phyloP scores from a whole-genome alignment of 2,329 filamentous ascomycete species.

The Emergomyces africanus region DNA sequence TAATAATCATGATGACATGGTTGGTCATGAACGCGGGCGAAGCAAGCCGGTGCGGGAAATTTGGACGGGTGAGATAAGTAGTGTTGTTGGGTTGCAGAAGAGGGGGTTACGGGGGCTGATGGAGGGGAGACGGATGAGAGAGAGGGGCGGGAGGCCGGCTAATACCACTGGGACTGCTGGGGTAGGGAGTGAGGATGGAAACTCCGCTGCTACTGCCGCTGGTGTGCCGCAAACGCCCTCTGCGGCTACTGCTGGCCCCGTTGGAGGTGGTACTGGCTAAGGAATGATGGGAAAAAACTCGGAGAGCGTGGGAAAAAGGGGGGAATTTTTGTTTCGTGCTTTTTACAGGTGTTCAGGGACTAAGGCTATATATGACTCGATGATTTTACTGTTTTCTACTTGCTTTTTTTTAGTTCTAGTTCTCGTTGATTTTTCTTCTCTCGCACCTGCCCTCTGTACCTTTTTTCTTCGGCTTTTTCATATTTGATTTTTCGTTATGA shows the following conservation, averaged over 20 bases:
- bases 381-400: not conserved
- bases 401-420: no score
- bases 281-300: not conserved
- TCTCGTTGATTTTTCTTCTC: no score
- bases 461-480: no score
- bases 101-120: constrained; percentile 81
- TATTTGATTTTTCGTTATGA: no score
- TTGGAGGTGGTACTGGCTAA: not conserved
- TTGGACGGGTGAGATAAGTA: constrained; percentile 62
- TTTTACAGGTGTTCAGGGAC: not conserved
- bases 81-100: constrained; percentile 92
- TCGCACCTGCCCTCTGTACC: not conserved
- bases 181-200: not conserved
- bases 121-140: constrained; percentile 75
- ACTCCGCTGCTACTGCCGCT: not conserved
- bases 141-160: constrained; percentile 17
- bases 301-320: not conserved
- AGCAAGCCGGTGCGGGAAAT: constrained; percentile 43
- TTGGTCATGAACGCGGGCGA: constrained; percentile 22
- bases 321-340: not conserved
- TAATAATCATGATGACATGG: not conserved
- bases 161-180: constrained; percentile 8
- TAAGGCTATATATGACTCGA: not conserved
- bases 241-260: not conserved
- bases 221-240: not conserved